These are phyloP conservation scores for Ophiocordyceps australis DNA, from an alignment of 2,329 filamentous ascomycete genomes.

Conservation along the genomic window DNA sequence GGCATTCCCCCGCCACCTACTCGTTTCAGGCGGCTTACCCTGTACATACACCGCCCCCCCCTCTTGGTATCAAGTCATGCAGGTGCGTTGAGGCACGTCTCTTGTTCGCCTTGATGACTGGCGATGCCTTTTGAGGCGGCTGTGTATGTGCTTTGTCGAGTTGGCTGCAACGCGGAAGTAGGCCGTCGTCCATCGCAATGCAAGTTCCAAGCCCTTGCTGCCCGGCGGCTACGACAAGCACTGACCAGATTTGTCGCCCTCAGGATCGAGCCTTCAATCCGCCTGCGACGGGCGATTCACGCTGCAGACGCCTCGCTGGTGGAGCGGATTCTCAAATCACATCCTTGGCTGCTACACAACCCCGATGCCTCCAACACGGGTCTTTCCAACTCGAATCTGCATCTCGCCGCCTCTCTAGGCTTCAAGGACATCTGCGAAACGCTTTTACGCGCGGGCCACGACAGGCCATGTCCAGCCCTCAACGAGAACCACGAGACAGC, in stretches of 20 bases:
- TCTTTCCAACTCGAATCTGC: conserved; percentile 68
- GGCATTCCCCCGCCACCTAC: no score
- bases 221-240: no score
- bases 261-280: conserved; percentile 62
- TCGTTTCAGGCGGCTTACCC: no score
- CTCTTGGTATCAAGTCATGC: no score
- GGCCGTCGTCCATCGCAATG: no score
- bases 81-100: no score
- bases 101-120: no score
- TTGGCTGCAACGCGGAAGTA: no score
- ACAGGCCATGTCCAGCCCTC: conserved; percentile 51
- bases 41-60: no score
- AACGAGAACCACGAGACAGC: conserved; percentile 71
- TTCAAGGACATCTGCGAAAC: conserved; percentile 49
- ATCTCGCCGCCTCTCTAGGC: conserved; percentile 61
- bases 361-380: conserved; percentile 50
- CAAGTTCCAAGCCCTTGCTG: no score
- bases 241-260: neutral
- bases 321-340: conserved; percentile 55
- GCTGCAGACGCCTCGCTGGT: conserved; percentile 56
- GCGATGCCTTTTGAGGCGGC: no score
- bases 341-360: conserved; percentile 57
- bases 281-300: conserved; percentile 67
- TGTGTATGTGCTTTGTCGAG: no score
- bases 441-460: conserved; percentile 59